phyloP scores from a whole-genome alignment of 768 basidiomycete genomes.

The Lactifluus pinguis region DNA sequence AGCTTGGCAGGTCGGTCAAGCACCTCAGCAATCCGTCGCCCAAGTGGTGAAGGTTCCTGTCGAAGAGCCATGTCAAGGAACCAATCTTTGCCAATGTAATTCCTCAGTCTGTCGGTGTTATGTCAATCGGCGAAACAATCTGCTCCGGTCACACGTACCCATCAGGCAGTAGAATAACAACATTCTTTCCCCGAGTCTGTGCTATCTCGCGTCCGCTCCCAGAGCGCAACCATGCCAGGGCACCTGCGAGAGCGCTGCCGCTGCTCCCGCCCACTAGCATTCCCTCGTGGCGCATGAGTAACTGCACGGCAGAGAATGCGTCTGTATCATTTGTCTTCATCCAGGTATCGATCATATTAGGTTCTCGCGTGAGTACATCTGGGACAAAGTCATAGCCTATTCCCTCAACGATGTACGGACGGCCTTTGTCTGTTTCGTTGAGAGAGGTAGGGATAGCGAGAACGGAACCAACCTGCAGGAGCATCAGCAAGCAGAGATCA shows the following conservation, averaged over 20 bases:
- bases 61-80: conserved; percentile 64
- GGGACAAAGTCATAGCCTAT: conserved; percentile 95
- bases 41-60: conserved; percentile 45
- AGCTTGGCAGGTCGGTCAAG: conserved; percentile 20
- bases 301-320: conserved; percentile 64
- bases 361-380: conserved; percentile 65
- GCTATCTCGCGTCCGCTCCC: conserved; percentile 57
- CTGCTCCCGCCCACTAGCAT: conserved; percentile 91
- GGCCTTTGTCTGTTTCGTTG: conserved; percentile 44
- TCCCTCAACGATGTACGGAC: conserved; percentile 80
- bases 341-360: conserved; percentile 61
- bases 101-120: conserved; percentile 53
- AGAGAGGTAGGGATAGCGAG: conserved; percentile 64
- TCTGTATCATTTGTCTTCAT: conserved; percentile 79
- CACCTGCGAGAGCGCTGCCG: conserved; percentile 75
- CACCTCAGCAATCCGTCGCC: conserved; percentile 37
- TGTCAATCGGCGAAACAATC: background rate
- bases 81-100: conserved; percentile 94
- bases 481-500: background rate
- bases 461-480: conserved; percentile 71
- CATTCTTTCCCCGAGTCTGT: conserved; percentile 66
- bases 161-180: conserved; percentile 84
- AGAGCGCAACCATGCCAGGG: conserved; percentile 67
- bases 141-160: conserved; percentile 45
- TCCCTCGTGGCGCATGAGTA: conserved; percentile 77